Evolutionary conservation across 148 eudicot genomes (phyloP).

Genomic region (Dysphania ambrosioides): DNA sequence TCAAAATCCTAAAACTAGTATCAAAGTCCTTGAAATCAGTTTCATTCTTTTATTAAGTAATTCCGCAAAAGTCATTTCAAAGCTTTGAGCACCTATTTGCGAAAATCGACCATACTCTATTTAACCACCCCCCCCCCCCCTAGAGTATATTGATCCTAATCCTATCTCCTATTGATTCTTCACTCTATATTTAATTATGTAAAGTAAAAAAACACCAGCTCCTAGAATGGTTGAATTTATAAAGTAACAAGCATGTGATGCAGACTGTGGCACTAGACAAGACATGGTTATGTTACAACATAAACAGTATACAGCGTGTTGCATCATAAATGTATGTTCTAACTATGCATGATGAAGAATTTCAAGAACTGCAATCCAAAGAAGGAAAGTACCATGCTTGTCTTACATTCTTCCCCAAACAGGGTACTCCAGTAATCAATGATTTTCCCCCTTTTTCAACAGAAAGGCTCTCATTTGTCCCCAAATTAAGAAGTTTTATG

Average conservation of each 20-base stretch:
- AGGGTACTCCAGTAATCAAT: not conserved
- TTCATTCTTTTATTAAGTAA: no score
- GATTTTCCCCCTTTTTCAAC: not conserved
- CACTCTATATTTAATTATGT: no score
- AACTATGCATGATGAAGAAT: not conserved
- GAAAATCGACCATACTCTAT: no score
- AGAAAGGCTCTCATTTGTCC: not conserved
- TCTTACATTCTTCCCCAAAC: not conserved
- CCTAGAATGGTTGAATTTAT: not conserved
- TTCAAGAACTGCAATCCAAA: not conserved
- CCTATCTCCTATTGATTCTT: no score
- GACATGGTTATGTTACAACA: not conserved
- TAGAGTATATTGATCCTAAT: no score
- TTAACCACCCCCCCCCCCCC: no score
- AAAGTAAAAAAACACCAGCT: not conserved
- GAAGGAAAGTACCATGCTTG: not conserved
- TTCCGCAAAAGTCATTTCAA: no score
- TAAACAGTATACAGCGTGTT: not conserved
- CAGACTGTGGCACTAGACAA: no score
- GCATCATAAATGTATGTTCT: not conserved
- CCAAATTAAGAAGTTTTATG: not conserved
- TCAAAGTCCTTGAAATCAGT: no score
- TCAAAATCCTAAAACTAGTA: no score
- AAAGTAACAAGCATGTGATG: no score
- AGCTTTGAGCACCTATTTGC: no score